Evolutionary conservation across 768 basidiomycete species (phyloP), one percentile per base, ranked within the genome.

Genomic region (Boletellus ananas): DNA sequence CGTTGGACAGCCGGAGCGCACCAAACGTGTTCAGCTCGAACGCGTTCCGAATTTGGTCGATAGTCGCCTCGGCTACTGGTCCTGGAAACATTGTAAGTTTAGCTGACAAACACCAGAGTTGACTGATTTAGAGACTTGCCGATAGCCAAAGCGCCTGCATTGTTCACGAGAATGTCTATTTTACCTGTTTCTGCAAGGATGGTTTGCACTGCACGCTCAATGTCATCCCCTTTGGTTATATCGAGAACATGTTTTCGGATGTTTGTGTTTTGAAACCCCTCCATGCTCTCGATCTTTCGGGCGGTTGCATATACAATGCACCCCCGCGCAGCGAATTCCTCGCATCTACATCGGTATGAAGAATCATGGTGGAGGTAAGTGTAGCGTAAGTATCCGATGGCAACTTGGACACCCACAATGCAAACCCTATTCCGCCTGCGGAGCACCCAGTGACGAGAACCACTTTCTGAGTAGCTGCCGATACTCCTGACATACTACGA

Each of bases 291-390:
- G 3, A 80, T 63, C n/a, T 70, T 75, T 13, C 88, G 80, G 6
- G 88, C 79, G 0, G 86, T 85, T 3, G 89, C 90, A 52, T 89
- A 91, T 8, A 91, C 88, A 36, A 75, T 79, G 65, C 86, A 90
- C 31, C 81, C 85, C 27, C 71, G 74, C 0, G 65, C 57, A 2
- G 83, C 83, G 55, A 90, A 90, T 56, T 81, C 80, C 55, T 86
- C 77, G 58, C 81, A 85, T 34, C 87, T 88, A 25, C 16, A 29
- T 6, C 23, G n/a, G n/a, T n/a, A n/a, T n/a, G n/a, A n/a, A 8
- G 18, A 17, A 8, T 11, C 4, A 46, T 7, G 6, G 2, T n/a
- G 23, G 18, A 17, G 34, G 33, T 46, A 11, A 8, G 36, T 12
- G 14, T 1, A 25, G n/a, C 20, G 23, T 34, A 14, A 45, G 17